These are phyloP conservation scores for Aspergillus spinulosporus DNA, from an alignment of 2,329 filamentous ascomycete genomes.

Conservation along the genomic window DNA sequence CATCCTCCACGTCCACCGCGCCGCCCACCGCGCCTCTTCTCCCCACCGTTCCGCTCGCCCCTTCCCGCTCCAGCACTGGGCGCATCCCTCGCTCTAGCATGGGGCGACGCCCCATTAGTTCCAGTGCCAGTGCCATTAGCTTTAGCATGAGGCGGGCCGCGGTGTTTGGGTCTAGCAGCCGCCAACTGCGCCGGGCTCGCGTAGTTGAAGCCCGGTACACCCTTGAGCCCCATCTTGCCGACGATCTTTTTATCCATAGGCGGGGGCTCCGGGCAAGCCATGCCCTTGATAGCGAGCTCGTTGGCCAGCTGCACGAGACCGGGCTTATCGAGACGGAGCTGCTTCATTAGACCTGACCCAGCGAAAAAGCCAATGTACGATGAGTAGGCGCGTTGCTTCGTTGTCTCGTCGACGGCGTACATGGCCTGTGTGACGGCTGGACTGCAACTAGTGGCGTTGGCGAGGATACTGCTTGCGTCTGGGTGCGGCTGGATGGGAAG, in stretches of 20 bases:
- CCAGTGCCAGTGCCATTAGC: not conserved
- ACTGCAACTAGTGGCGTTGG: conserved; percentile 34
- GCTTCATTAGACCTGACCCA: conserved; percentile 34
- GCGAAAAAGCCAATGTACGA: conserved; percentile 41
- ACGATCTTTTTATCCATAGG: conserved; percentile 40
- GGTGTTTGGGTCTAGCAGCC: not conserved
- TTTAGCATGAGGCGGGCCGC: not conserved
- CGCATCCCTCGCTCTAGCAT: not conserved
- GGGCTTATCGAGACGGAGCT: conserved; percentile 34
- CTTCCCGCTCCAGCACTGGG: not conserved
- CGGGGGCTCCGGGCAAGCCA: conserved; percentile 40
- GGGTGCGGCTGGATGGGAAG: conserved; percentile 55
- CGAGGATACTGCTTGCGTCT: conserved; percentile 39
- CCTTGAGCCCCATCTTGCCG: conserved; percentile 44
- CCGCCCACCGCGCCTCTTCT: too few species aligned
- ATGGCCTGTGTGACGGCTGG: conserved; percentile 31
- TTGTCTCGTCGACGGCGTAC: conserved; percentile 32
- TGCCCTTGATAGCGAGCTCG: conserved; percentile 37
- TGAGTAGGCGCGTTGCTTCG: conserved; percentile 39
- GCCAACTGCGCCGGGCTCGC: not conserved
- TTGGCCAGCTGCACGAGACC: conserved; percentile 40
- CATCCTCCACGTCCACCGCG: too few species aligned
- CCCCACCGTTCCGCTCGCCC: too few species aligned
- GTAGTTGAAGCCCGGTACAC: conserved; percentile 38
- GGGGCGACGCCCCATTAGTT: not conserved